Conservation (phyloP, 2,329 filamentous ascomycete genomes). For the Penicillium sp. region DNA sequence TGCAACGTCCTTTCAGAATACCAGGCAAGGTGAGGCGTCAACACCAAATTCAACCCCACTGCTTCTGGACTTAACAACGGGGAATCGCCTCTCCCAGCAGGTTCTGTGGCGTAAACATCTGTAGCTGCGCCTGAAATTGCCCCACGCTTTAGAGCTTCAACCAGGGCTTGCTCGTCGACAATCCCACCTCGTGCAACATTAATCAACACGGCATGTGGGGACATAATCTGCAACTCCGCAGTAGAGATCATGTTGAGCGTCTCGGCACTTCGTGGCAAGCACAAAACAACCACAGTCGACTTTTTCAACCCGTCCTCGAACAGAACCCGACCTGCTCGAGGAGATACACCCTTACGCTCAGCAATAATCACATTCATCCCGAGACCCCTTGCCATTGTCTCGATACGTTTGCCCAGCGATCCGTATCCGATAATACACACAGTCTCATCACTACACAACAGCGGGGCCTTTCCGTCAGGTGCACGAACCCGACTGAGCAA, state of each 20-base stretch:
- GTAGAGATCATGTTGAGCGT: conserved; percentile 34
- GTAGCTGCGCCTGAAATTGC: conserved; percentile 49
- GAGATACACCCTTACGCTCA: conserved; percentile 41
- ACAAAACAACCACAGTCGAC: conserved; percentile 32
- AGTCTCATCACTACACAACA: conserved; percentile 48
- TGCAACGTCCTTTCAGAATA: conserved; percentile 48
- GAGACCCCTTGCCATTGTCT: conserved; percentile 39
- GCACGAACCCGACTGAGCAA: conserved; percentile 27
- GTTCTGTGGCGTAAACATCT: conserved; percentile 47
- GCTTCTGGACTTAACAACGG: conserved; percentile 40
- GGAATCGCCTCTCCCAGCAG: conserved; percentile 43
- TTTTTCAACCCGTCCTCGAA: conserved; percentile 33
- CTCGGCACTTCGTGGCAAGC: conserved; percentile 28
- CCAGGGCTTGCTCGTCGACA: conserved; percentile 49
- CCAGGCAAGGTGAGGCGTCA: conserved; percentile 56
- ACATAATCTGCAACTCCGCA: conserved; percentile 44
- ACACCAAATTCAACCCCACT: conserved; percentile 47
- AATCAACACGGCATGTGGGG: conserved; percentile 43
- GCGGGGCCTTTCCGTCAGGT: conserved; percentile 34
- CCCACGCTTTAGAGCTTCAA: conserved; percentile 43
- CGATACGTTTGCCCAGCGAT: conserved; percentile 38
- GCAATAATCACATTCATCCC: conserved; percentile 51
- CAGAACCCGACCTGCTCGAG: conserved; percentile 14
- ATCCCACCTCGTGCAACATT: conserved; percentile 52
- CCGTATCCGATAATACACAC: conserved; percentile 53